phyloP scores from a whole-genome alignment of 805 yeast genomes.

The Zygosaccharomyces kombuchaensis region DNA sequence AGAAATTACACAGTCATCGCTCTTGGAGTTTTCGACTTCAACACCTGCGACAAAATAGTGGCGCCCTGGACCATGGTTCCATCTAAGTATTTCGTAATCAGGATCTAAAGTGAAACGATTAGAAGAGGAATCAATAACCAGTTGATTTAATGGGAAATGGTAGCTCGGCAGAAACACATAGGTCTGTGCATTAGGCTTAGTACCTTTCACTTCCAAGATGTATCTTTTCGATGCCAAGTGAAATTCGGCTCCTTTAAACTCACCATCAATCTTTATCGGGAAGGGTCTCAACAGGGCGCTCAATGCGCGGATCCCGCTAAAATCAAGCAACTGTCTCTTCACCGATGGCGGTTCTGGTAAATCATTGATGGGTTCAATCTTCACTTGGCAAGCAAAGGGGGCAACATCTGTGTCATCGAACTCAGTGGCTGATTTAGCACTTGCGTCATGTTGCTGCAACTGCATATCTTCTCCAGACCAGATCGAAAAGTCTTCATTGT shows the following conservation, averaged over 20 bases:
- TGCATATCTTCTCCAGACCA: constrained; percentile 63
- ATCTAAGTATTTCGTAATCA: constrained; percentile 53
- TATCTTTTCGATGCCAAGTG: constrained; percentile 48
- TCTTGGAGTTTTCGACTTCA: constrained; percentile 4
- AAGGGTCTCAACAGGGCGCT: constrained; percentile 76
- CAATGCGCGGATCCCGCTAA: constrained; percentile 64
- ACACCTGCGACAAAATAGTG: constrained; percentile 33
- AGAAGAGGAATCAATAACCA: constrained; percentile 47
- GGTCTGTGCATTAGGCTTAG: constrained; percentile 34
- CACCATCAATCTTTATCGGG: constrained; percentile 61
- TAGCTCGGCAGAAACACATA: constrained; percentile 63
- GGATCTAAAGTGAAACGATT: constrained; percentile 55
- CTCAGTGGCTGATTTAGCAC: background rate
- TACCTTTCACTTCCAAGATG: constrained; percentile 40
- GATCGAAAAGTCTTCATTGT: constrained; percentile 87
- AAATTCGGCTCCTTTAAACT: constrained; percentile 51
- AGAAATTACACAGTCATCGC: constrained; percentile 13
- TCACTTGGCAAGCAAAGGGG: constrained; percentile 5
- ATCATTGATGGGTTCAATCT: constrained; percentile 6
- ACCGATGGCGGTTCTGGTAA: constrained; percentile 12
- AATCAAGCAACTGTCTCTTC: constrained; percentile 13
- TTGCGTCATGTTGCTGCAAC: constrained; percentile 1
- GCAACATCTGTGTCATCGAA: background rate
- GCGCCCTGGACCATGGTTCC: constrained; percentile 57
- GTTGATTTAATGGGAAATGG: constrained; percentile 56